Percentiles rank a stretch among this genome's conserved stretches.
These are phyloP conservation scores for Aspergillus olivimuriae DNA, from an alignment of 495 filamentous ascomycete genomes.

Conservation along the genomic window DNA sequence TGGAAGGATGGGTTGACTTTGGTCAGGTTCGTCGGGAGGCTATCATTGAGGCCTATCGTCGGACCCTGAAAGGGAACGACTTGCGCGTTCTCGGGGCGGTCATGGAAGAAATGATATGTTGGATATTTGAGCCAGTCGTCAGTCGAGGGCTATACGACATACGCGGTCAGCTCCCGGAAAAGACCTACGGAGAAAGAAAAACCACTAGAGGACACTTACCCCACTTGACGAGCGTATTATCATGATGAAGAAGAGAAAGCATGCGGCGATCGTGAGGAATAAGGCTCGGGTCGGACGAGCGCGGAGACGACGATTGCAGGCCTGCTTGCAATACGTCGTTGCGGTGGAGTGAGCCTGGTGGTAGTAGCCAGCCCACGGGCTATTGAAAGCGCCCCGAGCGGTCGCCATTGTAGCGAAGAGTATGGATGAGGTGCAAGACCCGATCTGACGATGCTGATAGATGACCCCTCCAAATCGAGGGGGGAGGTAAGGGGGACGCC, in stretches of 20 bases:
- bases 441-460: too few species aligned
- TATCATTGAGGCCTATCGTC: constrained; percentile 18
- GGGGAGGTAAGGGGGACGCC: too few species aligned
- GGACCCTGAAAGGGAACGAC: constrained; percentile 20
- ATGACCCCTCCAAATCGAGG: too few species aligned
- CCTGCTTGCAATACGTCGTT: constrained; percentile 21
- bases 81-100: constrained; percentile 30
- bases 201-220: constrained; percentile 12
- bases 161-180: neutral
- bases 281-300: constrained; percentile 23
- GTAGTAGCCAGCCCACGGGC: constrained; percentile 24
- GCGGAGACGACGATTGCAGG: constrained; percentile 26
- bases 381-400: constrained; percentile 18
- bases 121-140: constrained; percentile 35
- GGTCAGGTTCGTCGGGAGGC: constrained; percentile 28
- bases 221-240: constrained; percentile 15
- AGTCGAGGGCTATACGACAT: constrained; percentile 13
- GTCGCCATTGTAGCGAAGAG: constrained; percentile 12
- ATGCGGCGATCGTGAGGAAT: constrained; percentile 17
- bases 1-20: constrained; percentile 54
- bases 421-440: too few species aligned
- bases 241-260: constrained; percentile 21
- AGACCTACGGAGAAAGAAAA: too few species aligned
- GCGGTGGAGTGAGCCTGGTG: constrained; percentile 19
- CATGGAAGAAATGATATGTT: constrained; percentile 27